Conservation (phyloP, 352 stramenopile genomes). For the Phytophthora capsici region DNA sequence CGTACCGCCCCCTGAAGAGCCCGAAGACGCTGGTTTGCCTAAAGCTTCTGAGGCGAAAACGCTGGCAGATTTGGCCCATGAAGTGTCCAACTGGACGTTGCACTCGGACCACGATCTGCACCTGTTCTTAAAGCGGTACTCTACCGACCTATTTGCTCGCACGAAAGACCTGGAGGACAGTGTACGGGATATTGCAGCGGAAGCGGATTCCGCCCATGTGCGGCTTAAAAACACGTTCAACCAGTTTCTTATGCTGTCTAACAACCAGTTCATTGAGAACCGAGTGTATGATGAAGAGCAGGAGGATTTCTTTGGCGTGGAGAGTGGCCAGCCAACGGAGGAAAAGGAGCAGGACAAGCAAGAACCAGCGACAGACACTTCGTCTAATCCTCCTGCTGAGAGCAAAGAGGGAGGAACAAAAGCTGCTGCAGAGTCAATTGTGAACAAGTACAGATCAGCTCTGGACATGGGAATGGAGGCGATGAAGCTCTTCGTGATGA, state of each 20-base stretch:
- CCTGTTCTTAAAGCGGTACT: slow-evolving; percentile 71
- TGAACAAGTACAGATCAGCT: slow-evolving; percentile 76
- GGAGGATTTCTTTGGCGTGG: slow-evolving; percentile 64
- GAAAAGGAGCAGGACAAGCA: slow-evolving; percentile 6
- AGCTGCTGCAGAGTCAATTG: slow-evolving; percentile 58
- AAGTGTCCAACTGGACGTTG: slow-evolving; percentile 72
- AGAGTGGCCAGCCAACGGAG: slow-evolving; percentile 11
- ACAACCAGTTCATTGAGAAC: slow-evolving; percentile 92
- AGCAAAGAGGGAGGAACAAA: slow-evolving; percentile 30
- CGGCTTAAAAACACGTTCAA: slow-evolving; percentile 88
- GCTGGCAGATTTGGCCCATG: slow-evolving; percentile 47
- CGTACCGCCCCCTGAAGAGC: neutral
- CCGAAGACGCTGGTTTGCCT: neutral
- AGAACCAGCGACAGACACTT: neutral
- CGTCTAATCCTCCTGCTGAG: slow-evolving; percentile 2
- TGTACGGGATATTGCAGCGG: slow-evolving; percentile 73
- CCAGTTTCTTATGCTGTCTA: slow-evolving; percentile 87
- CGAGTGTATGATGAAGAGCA: slow-evolving; percentile 90
- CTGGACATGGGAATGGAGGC: slow-evolving; percentile 82
- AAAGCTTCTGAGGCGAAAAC: slow-evolving; percentile 41
- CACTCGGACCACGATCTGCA: slow-evolving; percentile 80
- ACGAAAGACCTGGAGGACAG: slow-evolving; percentile 79
- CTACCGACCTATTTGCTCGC: slow-evolving; percentile 57
- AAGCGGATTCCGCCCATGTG: slow-evolving; percentile 72
- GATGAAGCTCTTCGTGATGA: slow-evolving; percentile 87